Conservation (phyloP, 345 rosid genomes). For the Nasturtium officinale region DNA sequence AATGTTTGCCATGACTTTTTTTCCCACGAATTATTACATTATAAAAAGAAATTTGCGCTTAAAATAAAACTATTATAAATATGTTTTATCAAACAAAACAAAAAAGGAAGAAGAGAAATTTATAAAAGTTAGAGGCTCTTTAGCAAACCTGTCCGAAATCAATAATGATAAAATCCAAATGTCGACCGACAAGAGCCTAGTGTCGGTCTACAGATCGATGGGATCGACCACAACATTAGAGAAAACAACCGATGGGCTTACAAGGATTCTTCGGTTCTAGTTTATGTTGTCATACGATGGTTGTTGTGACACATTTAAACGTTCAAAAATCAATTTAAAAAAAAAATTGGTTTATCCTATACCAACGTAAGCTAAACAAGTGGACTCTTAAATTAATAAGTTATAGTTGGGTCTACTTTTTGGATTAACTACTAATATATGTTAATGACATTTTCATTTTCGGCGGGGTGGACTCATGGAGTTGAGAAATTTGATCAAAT, state of each 20-base stretch:
- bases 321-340: background rate
- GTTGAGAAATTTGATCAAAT: conserved; percentile 36
- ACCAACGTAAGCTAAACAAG: conserved; percentile 10
- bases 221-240: conserved; percentile 14
- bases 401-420: conserved; percentile 11
- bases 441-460: background rate
- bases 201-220: conserved; percentile 21
- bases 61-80: background rate
- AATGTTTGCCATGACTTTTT: background rate
- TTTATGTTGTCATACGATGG: conserved; percentile 25
- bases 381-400: conserved; percentile 4
- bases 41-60: background rate
- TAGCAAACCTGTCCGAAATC: background rate
- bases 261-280: conserved; percentile 28
- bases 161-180: conserved; percentile 1
- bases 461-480: conserved; percentile 10
- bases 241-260: conserved; percentile 27
- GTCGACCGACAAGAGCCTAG: conserved; percentile 22
- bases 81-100: background rate
- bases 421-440: background rate
- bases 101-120: background rate
- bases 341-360: background rate
- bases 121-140: background rate
- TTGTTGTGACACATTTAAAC: conserved; percentile 25
- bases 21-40: background rate